Evolutionary conservation across 2,329 filamentous ascomycete species (phyloP).

Genomic region (Hypoxylon sp.): DNA sequence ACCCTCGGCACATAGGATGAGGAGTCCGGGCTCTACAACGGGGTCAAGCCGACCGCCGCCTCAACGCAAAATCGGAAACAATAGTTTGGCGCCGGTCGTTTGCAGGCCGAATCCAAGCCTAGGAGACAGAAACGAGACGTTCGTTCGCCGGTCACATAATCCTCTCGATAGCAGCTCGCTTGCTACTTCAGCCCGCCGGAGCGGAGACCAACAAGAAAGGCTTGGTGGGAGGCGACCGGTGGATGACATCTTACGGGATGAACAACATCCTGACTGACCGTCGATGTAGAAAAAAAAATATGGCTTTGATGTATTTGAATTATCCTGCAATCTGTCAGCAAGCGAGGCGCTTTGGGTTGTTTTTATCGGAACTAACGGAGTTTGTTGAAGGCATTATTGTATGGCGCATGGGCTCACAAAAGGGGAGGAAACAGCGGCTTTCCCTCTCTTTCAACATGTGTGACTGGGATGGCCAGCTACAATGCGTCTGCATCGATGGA

Average conservation of each 20-base stretch:
- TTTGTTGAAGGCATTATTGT: constrained; percentile 36
- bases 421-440: constrained; percentile 6
- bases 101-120: constrained; percentile 34
- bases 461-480: constrained; percentile 3
- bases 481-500: constrained; percentile 4
- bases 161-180: constrained; percentile 32
- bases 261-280: constrained; percentile 20
- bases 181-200: constrained; percentile 16
- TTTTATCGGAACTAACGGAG: constrained; percentile 15
- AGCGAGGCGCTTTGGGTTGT: constrained; percentile 41
- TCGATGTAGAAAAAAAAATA: constrained; percentile 22
- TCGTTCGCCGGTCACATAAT: constrained; percentile 27
- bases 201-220: constrained; percentile 40
- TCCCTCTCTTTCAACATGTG: constrained; percentile 10
- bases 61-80: constrained; percentile 30
- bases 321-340: constrained; percentile 25
- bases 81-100: constrained; percentile 31
- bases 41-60: constrained; percentile 28
- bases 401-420: constrained; percentile 39
- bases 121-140: constrained; percentile 38
- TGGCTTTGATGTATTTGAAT: constrained; percentile 12
- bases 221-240: constrained; percentile 43
- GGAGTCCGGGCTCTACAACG: constrained; percentile 27
- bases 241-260: constrained; percentile 44
- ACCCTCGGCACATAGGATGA: constrained; percentile 12